Evolutionary conservation across 306 rosid species (phyloP).

Genomic region (Prosopis cineraria): DNA sequence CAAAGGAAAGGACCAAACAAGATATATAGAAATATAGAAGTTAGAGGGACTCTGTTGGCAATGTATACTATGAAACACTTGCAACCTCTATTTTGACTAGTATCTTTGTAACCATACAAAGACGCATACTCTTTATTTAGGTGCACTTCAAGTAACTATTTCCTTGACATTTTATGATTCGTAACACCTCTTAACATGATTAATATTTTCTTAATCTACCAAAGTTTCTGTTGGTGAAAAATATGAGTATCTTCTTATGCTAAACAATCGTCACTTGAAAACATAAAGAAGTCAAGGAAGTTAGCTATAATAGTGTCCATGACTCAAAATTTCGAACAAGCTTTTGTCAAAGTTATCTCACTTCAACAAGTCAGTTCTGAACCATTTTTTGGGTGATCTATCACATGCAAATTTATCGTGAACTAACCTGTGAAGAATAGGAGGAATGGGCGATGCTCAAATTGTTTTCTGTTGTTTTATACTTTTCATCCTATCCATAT

Average conservation of each 20-base stretch:
- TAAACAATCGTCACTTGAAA: background rate
- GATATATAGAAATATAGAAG: background rate
- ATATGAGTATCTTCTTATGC: background rate
- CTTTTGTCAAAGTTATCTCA: background rate
- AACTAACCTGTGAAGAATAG: background rate
- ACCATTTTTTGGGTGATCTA: conserved; percentile 17
- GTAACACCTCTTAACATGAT: background rate
- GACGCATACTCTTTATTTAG: background rate
- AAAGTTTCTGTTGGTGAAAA: background rate
- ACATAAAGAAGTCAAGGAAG: conserved; percentile 19
- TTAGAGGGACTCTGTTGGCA: too few relatives aligned
- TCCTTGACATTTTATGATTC: background rate
- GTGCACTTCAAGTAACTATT: background rate
- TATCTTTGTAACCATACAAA: background rate
- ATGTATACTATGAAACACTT: background rate
- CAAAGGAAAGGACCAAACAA: background rate
- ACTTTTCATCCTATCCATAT: background rate
- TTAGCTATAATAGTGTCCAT: background rate
- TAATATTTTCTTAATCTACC: background rate
- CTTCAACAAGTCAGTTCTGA: conserved; percentile 8
- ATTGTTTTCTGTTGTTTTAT: background rate
- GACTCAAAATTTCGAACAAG: background rate
- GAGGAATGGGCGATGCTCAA: background rate
- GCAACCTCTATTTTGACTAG: background rate
- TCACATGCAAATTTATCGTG: background rate